Percentiles rank a stretch among this genome's conserved stretches.
Evolutionary conservation across 139 green algal genomes (phyloP).

Genomic region (Tetraselmis chui): DNA sequence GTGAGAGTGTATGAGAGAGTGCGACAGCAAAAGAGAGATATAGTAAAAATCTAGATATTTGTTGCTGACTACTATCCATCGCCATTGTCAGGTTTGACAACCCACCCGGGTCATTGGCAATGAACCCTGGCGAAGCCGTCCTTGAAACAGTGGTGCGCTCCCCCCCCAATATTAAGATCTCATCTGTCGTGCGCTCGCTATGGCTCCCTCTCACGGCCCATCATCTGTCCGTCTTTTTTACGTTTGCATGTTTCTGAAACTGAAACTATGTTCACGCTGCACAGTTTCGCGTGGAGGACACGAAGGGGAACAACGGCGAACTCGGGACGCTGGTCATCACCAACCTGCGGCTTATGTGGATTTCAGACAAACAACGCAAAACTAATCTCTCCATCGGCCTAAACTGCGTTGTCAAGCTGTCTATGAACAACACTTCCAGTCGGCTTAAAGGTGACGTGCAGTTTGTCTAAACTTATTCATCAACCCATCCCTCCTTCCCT

Average conservation of each 20-base stretch:
- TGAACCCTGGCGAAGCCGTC: not conserved
- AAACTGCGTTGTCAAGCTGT: constrained; percentile 46
- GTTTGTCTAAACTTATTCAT: too few species aligned
- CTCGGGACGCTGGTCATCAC: constrained; percentile 41
- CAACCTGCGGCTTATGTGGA: constrained; percentile 53
- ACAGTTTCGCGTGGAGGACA: constrained; percentile 53
- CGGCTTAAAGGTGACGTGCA: constrained; percentile 53
- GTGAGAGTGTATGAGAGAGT: too few species aligned
- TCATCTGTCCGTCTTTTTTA: not conserved
- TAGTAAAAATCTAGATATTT: too few species aligned
- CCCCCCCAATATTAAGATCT: not conserved
- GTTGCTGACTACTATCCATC: too few species aligned
- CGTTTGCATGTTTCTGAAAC: too few species aligned
- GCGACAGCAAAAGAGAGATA: too few species aligned
- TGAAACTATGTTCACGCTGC: too few species aligned
- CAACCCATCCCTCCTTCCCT: too few species aligned
- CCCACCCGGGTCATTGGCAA: not conserved
- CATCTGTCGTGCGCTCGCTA: not conserved
- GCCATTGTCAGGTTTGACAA: not conserved
- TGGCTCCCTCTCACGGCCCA: not conserved
- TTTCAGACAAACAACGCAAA: constrained; percentile 28
- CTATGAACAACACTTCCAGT: constrained; percentile 27
- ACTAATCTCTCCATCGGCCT: constrained; percentile 57
- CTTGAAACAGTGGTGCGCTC: not conserved
- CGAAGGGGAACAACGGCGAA: constrained; percentile 59